Evolutionary conservation across 768 basidiomycete species (phyloP).

Genomic region (Trametes cubensis): DNA sequence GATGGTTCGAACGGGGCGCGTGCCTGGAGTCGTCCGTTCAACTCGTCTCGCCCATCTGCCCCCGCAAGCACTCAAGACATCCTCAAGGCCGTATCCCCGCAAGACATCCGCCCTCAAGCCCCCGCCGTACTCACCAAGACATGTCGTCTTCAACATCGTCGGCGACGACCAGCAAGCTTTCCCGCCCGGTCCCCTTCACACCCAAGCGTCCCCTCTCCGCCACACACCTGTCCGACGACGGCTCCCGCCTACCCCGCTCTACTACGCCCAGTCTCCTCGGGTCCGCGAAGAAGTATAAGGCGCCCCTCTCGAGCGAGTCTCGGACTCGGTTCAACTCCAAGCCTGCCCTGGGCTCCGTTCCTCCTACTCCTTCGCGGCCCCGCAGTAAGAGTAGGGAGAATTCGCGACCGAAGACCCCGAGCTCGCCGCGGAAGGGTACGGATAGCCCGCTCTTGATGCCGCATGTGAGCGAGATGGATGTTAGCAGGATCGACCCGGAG

Average conservation of each 20-base stretch:
- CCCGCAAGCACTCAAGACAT: no score
- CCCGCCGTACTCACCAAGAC: neutral
- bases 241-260: conserved; percentile 38
- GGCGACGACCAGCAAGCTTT: conserved; percentile 37
- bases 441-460: conserved; percentile 53
- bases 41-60: neutral
- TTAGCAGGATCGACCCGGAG: conserved; percentile 73
- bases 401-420: conserved; percentile 38
- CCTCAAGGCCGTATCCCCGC: neutral
- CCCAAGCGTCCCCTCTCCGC: conserved; percentile 55
- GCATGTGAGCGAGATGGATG: conserved; percentile 69
- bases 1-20: neutral
- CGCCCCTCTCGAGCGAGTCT: conserved; percentile 54
- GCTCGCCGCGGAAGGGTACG: conserved; percentile 41
- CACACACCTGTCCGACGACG: conserved; percentile 35
- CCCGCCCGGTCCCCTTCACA: conserved; percentile 52
- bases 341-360: conserved; percentile 46
- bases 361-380: conserved; percentile 47
- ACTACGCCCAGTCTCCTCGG: conserved; percentile 41
- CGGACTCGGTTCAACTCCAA: conserved; percentile 26
- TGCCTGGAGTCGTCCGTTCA: neutral
- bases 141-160: conserved; percentile 23
- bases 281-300: conserved; percentile 70
- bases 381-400: conserved; percentile 42
- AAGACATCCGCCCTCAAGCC: neutral